Evolutionary conservation across 805 yeast species (phyloP).

Genomic region (Starmera amethionina): DNA sequence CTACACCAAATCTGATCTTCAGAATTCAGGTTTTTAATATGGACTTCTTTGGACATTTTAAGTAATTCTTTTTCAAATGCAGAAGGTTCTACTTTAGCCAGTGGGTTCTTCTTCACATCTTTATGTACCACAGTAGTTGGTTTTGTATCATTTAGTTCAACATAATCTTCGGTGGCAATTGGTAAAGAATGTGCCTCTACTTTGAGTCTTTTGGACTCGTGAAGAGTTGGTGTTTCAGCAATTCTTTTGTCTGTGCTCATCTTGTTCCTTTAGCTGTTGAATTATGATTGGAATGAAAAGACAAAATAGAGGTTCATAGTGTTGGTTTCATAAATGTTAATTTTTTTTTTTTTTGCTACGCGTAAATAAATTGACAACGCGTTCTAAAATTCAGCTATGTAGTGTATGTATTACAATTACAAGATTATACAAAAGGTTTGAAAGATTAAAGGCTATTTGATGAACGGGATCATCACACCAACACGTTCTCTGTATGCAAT

Average conservation of each 20-base stretch:
- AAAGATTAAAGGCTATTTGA: constrained; percentile 13
- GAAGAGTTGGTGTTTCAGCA: neutral
- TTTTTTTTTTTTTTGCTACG: too few relatives aligned
- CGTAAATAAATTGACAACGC: too few relatives aligned
- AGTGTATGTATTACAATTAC: too few relatives aligned
- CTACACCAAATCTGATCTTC: constrained; percentile 39
- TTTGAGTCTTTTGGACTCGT: constrained; percentile 1
- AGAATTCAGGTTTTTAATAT: constrained; percentile 10
- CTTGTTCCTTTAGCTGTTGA: too few relatives aligned
- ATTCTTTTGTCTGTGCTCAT: neutral
- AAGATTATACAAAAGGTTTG: too few relatives aligned
- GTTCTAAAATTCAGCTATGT: too few relatives aligned
- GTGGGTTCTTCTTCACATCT: constrained; percentile 19
- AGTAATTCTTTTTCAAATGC: constrained; percentile 44
- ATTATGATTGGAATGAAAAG: too few relatives aligned
- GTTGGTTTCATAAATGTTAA: too few relatives aligned
- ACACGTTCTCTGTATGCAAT: constrained; percentile 37
- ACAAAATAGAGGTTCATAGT: too few relatives aligned
- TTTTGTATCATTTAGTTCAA: constrained; percentile 1
- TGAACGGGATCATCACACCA: constrained; percentile 58
- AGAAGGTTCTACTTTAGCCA: constrained; percentile 28
- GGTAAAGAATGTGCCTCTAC: constrained; percentile 19
- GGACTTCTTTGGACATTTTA: constrained; percentile 30
- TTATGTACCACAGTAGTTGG: constrained; percentile 15
- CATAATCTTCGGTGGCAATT: constrained; percentile 2